phyloP scores from a whole-genome alignment of 257 asterid species.

The Knoxia roxburghii region DNA sequence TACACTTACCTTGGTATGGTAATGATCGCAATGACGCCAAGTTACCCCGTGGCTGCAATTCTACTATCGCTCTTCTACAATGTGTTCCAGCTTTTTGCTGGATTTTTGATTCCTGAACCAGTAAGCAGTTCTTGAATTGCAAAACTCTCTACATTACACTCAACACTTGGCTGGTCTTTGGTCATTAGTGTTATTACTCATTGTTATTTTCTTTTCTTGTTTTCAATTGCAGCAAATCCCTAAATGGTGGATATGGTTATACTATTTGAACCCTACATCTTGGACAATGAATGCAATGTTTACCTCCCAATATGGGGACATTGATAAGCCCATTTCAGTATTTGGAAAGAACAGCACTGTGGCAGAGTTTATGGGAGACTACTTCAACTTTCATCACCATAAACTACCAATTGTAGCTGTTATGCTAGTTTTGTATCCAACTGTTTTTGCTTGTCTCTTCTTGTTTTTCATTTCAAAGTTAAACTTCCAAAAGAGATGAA shows the following conservation, averaged over 20 bases:
- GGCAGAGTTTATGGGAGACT: conserved; percentile 38
- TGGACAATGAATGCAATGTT: conserved; percentile 51
- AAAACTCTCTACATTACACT: background rate
- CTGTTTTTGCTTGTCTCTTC: conserved; percentile 42
- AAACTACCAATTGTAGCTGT: conserved; percentile 48
- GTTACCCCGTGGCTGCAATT: conserved; percentile 22
- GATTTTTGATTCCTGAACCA: conserved; percentile 53
- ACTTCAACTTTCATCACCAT: conserved; percentile 41
- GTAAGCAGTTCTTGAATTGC: conserved; percentile 24
- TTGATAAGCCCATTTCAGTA: conserved; percentile 28
- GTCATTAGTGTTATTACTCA: background rate
- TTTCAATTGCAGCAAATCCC: conserved; percentile 42
- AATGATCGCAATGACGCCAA: conserved; percentile 27
- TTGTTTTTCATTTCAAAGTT: conserved; percentile 36
- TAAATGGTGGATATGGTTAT: conserved; percentile 56
- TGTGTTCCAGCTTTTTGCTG: conserved; percentile 40
- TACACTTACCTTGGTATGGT: conserved; percentile 30
- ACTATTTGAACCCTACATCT: conserved; percentile 42
- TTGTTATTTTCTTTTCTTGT: background rate
- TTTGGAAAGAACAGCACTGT: conserved; percentile 46
- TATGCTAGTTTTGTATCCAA: conserved; percentile 35
- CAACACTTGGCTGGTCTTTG: too few relatives aligned
- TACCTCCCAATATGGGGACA: conserved; percentile 53
- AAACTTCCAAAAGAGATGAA: conserved; percentile 52
- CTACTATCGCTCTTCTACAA: conserved; percentile 48